These are phyloP conservation scores for Trichoderma atroviride DNA, from an alignment of 2,329 filamentous ascomycete species.

Conservation along the genomic window DNA sequence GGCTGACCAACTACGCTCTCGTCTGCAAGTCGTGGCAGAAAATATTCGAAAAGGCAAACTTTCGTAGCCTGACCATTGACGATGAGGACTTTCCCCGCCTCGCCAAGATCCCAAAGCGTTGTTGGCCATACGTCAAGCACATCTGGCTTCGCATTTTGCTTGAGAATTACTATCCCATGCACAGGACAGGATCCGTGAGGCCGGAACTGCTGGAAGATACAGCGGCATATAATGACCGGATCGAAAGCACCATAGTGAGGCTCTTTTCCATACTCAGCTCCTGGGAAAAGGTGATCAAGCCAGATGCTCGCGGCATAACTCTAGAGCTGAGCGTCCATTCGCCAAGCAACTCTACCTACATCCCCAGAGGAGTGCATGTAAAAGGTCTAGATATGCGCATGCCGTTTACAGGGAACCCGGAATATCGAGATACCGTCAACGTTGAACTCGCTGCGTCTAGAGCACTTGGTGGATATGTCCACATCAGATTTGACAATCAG, in stretches of 20 bases:
- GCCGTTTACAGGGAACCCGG: not conserved
- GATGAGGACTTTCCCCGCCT: not conserved
- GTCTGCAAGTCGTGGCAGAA: conserved; percentile 13
- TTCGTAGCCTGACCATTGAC: not conserved
- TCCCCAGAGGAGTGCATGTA: not conserved
- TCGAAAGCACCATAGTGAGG: not conserved
- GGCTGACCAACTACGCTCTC: conserved; percentile 13
- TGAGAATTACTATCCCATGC: not conserved
- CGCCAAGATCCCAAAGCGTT: conserved; percentile 4
- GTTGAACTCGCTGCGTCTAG: not conserved
- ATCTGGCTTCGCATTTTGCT: conserved; percentile 20
- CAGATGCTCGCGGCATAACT: not conserved
- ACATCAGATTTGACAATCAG: conserved; percentile 7
- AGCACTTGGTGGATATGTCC: conserved; percentile 10
- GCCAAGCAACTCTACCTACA: conserved; percentile 14
- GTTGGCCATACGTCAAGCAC: not conserved
- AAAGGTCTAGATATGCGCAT: not conserved
- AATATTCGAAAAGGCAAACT: conserved; percentile 6
- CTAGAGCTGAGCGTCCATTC: conserved; percentile 20
- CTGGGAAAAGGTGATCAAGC: conserved; percentile 6
- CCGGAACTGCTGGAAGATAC: conserved; percentile 7
- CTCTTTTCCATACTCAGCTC: not conserved
- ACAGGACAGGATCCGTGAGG: not conserved
- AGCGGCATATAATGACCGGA: not conserved
- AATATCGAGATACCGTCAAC: not conserved